A percentile compares a stretch with the other conserved stretches of the same genome.
phyloP scores from a whole-genome alignment of 1,139 yeast species.

The Candida sanyaensis region DNA sequence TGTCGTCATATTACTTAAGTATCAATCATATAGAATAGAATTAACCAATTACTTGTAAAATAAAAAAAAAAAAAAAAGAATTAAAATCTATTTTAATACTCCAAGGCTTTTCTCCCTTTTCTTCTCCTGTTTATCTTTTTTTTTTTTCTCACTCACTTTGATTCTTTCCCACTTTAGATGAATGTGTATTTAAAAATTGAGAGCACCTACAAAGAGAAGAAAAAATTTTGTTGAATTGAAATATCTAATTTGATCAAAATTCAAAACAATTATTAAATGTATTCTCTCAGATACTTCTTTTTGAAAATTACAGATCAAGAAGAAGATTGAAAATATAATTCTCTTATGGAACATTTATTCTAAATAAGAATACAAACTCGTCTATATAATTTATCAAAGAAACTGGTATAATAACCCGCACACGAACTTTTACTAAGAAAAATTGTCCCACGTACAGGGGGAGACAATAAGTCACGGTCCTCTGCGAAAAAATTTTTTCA shows the following conservation, averaged over 20 bases:
- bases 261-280: not conserved
- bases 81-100: not conserved
- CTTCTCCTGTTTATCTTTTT: not conserved
- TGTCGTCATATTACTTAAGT: not conserved
- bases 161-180: not conserved
- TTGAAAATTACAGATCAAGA: too few relatives aligned
- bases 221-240: not conserved
- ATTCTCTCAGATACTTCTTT: too few relatives aligned
- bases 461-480: too few relatives aligned
- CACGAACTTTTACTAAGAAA: too few relatives aligned
- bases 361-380: too few relatives aligned
- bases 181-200: not conserved
- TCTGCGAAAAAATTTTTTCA: too few relatives aligned
- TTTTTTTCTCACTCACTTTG: not conserved
- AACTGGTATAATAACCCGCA: too few relatives aligned
- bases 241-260: not conserved
- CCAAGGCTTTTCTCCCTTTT: not conserved
- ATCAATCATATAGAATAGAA: not conserved
- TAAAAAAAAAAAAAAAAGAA: not conserved
- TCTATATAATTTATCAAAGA: too few relatives aligned
- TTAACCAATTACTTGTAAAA: not conserved
- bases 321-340: not conserved
- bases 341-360: not conserved
- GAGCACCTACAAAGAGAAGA: not conserved
- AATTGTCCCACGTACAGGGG: too few relatives aligned